phyloP scores from a whole-genome alignment of 805 yeast genomes.

The Zygosaccharomyces bisporus region DNA sequence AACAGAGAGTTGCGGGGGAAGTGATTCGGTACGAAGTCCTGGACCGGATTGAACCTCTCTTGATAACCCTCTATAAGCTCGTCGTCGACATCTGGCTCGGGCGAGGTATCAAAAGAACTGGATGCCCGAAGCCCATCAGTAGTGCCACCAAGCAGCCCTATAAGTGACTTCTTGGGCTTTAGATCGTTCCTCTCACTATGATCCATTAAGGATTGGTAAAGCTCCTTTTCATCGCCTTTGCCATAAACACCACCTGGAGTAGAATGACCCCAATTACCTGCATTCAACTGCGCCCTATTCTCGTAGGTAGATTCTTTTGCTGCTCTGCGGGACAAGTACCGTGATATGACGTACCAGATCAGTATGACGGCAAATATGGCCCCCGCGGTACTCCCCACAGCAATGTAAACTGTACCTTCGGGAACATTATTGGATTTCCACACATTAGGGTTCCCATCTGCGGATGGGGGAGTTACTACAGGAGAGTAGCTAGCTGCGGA shows the following conservation, averaged over 20 bases:
- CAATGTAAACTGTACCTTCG: conserved; percentile 78
- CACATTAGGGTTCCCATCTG: conserved; percentile 61
- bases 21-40: conserved; percentile 17
- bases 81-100: conserved; percentile 9
- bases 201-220: conserved; percentile 8
- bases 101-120: conserved; percentile 12
- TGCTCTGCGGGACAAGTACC: conserved; percentile 46
- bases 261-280: conserved; percentile 25
- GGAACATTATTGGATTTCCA: conserved; percentile 46
- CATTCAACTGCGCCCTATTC: conserved; percentile 13
- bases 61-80: conserved; percentile 5
- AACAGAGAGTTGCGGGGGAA: conserved; percentile 46
- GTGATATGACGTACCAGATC: conserved; percentile 49
- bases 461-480: conserved; percentile 49
- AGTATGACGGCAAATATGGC: conserved; percentile 51
- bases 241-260: conserved; percentile 21
- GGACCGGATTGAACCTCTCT: conserved; percentile 20
- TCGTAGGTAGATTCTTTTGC: conserved; percentile 43
- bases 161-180: conserved; percentile 5
- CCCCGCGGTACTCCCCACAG: conserved; percentile 68
- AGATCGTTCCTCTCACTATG: conserved; percentile 9
- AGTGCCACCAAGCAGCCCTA: conserved; percentile 7
- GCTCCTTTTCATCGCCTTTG: conserved; percentile 13
- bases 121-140: conserved; percentile 8
- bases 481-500: conserved; percentile 28